A percentile compares a stretch with the other conserved stretches of the same genome.
Evolutionary conservation across 73 alveolate genomes (phyloP).

Genomic region (Paramecium octaurelia): DNA sequence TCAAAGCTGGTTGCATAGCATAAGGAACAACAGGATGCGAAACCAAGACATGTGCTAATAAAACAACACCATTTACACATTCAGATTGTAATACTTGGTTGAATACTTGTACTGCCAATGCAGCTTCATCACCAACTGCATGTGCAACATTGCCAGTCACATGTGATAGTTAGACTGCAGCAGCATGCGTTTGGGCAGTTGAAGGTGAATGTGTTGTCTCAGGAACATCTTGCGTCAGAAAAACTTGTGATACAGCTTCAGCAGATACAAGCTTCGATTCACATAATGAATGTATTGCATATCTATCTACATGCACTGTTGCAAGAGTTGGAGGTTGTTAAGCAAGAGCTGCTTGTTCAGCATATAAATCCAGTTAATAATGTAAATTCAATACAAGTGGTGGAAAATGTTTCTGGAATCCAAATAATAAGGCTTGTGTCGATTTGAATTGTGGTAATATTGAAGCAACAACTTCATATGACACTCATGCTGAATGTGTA

Average conservation of each 20-base stretch:
- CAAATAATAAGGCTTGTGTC: not conserved
- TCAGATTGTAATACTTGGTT: not conserved
- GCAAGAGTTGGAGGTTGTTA: not conserved
- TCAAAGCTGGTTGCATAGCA: not conserved
- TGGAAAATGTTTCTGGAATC: not conserved
- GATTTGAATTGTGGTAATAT: not conserved
- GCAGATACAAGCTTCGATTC: not conserved
- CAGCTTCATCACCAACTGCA: not conserved
- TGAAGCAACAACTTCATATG: not conserved
- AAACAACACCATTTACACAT: not conserved
- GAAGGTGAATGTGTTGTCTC: not conserved
- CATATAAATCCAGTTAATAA: not conserved
- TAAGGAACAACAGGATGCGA: not conserved
- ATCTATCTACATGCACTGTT: conserved; percentile 4
- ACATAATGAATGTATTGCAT: not conserved
- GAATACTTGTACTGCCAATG: not conserved
- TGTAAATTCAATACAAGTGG: not conserved
- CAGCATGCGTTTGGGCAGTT: not conserved
- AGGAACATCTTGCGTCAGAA: not conserved
- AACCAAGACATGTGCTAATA: not conserved
- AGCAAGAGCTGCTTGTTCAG: not conserved
- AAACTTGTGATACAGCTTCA: not conserved
- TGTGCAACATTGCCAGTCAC: not conserved
- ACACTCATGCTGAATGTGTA: not conserved
- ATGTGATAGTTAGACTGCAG: not conserved